Base-by-base conservation (phyloP, 352 stramenopile genomes). In the Phytophthora aleatoria region DNA sequence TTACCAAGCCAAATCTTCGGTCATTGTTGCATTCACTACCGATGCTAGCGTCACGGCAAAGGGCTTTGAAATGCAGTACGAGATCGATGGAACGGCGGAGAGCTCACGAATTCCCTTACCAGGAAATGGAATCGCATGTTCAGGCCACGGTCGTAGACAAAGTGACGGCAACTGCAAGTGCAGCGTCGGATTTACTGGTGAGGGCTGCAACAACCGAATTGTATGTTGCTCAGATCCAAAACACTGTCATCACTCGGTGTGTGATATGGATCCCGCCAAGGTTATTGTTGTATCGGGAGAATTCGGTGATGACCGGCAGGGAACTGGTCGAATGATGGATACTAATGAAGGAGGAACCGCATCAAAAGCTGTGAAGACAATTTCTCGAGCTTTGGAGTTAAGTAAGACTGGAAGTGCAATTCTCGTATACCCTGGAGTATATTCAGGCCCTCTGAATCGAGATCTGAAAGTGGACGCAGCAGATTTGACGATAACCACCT, bases 151-250 rank as follows among this genome's bases (percentile, higher is more conserved):
- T 0, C 53, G 67, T 3, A 51, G 42, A 20, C 69, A 64, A 33
- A 69, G 53, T 9, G 49, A 71, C 33, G 81, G 81, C 5, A 61
- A 24, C 2, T 92, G 83, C 36, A 70, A 57, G 13, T 92, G 83
- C 51, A 90, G 67, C 31, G 76, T 89, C n/a, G 83, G 83, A 6
- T 90, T 90, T 58, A 89, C 76, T 3, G 79, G 83, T 0, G 83
- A 92, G 73, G 77, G 59, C 12, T 92, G 83, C 53, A 88, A 64
- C 51, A 90, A 88, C 44, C 71, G 71, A n/a, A 68, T 90, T 1
- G 61, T 90, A 1, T 92, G 83, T 44, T 92, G 83, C 31, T 58
- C 56, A 0, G 69, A 90, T 44, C 53, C 64, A 2, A 20, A 6
- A 4, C 67, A 67, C 0, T 92, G 83, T 16, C 51, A 64, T 16